Percentiles rank a stretch among this genome's conserved stretches.
Evolutionary conservation across 495 filamentous ascomycete species (phyloP).

Genomic region (Tuber microsphaerosporum): DNA sequence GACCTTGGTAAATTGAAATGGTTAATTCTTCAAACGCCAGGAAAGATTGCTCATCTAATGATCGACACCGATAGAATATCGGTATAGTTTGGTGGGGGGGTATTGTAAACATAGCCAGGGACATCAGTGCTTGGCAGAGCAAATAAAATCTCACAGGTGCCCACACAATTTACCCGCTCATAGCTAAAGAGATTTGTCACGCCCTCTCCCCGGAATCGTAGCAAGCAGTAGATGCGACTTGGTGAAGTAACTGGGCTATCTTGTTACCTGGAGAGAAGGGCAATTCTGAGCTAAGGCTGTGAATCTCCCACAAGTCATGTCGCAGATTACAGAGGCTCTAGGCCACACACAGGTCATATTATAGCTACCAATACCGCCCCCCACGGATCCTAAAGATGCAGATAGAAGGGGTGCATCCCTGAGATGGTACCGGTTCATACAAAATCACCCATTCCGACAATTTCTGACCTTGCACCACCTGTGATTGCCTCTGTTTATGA

Average conservation of each 20-base stretch:
- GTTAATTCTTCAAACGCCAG: background rate
- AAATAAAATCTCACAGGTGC: background rate
- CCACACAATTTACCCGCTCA: background rate
- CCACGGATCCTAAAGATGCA: background rate
- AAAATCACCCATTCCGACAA: background rate
- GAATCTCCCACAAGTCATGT: background rate
- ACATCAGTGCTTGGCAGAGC: background rate
- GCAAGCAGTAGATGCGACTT: background rate
- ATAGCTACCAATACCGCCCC: background rate
- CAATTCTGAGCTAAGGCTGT: background rate
- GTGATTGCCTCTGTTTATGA: background rate
- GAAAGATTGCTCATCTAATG: background rate
- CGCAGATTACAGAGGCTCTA: background rate
- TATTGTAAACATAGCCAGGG: background rate
- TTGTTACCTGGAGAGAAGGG: background rate
- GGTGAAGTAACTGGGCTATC: background rate
- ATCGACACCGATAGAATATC: background rate
- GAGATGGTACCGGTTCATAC: background rate
- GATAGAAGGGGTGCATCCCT: background rate
- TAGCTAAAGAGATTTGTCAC: background rate
- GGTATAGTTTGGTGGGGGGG: background rate
- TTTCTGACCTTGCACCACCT: background rate
- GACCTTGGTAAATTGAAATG: background rate
- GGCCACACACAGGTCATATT: background rate
- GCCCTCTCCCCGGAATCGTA: background rate